phyloP scores from a whole-genome alignment of 495 filamentous ascomycete species.

The Hypoxylon fuscum region DNA sequence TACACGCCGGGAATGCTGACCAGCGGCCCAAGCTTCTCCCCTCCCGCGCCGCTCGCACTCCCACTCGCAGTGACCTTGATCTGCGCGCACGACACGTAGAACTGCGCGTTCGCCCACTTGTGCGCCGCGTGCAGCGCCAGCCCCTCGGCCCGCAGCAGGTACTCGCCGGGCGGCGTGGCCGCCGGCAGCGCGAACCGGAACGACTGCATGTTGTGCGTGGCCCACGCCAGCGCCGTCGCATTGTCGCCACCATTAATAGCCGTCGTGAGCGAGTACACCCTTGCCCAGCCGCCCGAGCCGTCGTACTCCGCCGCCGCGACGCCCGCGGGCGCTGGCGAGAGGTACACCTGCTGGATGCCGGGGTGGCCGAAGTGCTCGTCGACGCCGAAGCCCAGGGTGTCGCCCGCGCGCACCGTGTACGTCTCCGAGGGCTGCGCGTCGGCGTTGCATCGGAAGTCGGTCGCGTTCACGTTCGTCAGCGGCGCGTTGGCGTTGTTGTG shows the following conservation, averaged over 20 bases:
- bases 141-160: slow-evolving; percentile 69
- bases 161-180: slow-evolving; percentile 59
- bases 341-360: slow-evolving; percentile 40
- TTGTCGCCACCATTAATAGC: slow-evolving; percentile 9
- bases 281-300: slow-evolving; percentile 33
- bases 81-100: slow-evolving; percentile 71
- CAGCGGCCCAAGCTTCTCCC: neutral
- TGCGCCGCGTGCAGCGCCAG: slow-evolving; percentile 68
- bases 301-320: slow-evolving; percentile 45
- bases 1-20: slow-evolving; percentile 23
- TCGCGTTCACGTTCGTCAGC: slow-evolving; percentile 44
- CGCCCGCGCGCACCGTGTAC: slow-evolving; percentile 38
- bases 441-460: slow-evolving; percentile 49
- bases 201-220: slow-evolving; percentile 23
- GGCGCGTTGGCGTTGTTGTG: slow-evolving; percentile 25
- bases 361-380: slow-evolving; percentile 44
- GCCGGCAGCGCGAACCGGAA: slow-evolving; percentile 48
- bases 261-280: slow-evolving; percentile 37
- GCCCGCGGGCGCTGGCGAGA: slow-evolving; percentile 46
- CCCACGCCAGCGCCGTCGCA: slow-evolving; percentile 6
- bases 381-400: slow-evolving; percentile 44
- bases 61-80: slow-evolving; percentile 52
- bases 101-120: slow-evolving; percentile 61
- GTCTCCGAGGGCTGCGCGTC: slow-evolving; percentile 15
- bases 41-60: neutral